Evolutionary conservation across 1,139 yeast genomes (phyloP).

Genomic region (Hemisphaericaspora xylanilytica): DNA sequence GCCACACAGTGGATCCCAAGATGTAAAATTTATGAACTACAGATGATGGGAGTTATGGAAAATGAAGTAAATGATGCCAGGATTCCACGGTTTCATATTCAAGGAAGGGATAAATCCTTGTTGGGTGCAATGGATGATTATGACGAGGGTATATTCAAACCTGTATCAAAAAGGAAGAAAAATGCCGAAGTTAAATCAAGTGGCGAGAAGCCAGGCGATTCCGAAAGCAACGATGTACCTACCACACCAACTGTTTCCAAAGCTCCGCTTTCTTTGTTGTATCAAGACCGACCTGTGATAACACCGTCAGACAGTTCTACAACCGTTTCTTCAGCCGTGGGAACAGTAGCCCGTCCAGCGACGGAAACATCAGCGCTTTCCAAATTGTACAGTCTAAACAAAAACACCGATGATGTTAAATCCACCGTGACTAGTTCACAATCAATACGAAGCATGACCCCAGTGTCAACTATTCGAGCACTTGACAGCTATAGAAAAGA

Average conservation of each 20-base stretch:
- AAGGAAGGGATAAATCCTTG: constrained; percentile 27
- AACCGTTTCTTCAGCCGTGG: constrained; percentile 36
- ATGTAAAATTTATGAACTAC: constrained; percentile 90
- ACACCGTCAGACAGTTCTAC: constrained; percentile 26
- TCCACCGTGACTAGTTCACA: constrained; percentile 4
- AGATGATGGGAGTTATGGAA: constrained; percentile 98
- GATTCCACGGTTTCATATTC: constrained; percentile 49
- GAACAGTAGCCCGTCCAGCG: constrained; percentile 34
- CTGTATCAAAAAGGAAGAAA: constrained; percentile 15
- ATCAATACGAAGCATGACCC: constrained; percentile 14
- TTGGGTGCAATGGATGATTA: constrained; percentile 57
- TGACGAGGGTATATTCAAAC: constrained; percentile 54
- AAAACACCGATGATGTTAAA: constrained; percentile 29
- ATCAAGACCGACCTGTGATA: constrained; percentile 18
- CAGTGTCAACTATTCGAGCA: constrained; percentile 2
- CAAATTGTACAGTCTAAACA: constrained; percentile 40
- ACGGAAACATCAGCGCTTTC: constrained; percentile 38
- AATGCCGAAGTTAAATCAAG: constrained; percentile 3
- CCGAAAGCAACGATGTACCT: not conserved
- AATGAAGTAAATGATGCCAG: constrained; percentile 70
- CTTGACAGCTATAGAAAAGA: constrained; percentile 11
- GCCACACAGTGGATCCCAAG: constrained; percentile 81
- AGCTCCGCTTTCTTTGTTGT: constrained; percentile 29
- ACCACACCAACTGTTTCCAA: constrained; percentile 40
- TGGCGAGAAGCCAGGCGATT: constrained; percentile 21